phyloP scores from a whole-genome alignment of 805 yeast genomes.

The Ogataea henricii region DNA sequence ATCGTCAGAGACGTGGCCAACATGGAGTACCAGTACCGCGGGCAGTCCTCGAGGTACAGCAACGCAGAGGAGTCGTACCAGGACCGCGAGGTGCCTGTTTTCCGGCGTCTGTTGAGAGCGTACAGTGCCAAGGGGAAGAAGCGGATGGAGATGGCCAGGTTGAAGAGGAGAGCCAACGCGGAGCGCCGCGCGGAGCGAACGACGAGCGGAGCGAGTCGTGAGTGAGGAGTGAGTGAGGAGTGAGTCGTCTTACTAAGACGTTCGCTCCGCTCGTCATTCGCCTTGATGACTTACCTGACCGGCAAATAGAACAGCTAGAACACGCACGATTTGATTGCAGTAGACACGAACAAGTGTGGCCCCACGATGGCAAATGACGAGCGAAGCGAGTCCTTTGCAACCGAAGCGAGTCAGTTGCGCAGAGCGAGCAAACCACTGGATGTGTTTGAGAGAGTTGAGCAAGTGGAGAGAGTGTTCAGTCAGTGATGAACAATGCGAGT shows the following conservation, averaged over 20 bases:
- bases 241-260: not conserved
- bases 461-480: too few species aligned
- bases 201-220: not conserved
- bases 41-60: slow-evolving; percentile 2
- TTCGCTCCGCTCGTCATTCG: too few species aligned
- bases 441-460: too few species aligned
- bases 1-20: slow-evolving; percentile 12
- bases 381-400: not conserved
- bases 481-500: too few species aligned
- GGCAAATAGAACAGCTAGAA: too few species aligned
- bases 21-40: slow-evolving; percentile 1
- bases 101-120: slow-evolving; percentile 34
- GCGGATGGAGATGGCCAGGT: not conserved
- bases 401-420: too few species aligned
- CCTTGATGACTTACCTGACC: too few species aligned
- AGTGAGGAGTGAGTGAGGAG: too few species aligned
- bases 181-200: not conserved
- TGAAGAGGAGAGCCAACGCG: slow-evolving; percentile 21
- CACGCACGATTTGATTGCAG: too few species aligned
- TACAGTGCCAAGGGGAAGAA: slow-evolving; percentile 35
- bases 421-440: not conserved
- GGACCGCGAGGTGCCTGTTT: slow-evolving; percentile 25
- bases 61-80: slow-evolving; percentile 12
- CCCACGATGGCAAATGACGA: not conserved
- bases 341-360: too few species aligned